phyloP scores from a whole-genome alignment of 768 basidiomycete species.

The Lactarius sanguifluus region DNA sequence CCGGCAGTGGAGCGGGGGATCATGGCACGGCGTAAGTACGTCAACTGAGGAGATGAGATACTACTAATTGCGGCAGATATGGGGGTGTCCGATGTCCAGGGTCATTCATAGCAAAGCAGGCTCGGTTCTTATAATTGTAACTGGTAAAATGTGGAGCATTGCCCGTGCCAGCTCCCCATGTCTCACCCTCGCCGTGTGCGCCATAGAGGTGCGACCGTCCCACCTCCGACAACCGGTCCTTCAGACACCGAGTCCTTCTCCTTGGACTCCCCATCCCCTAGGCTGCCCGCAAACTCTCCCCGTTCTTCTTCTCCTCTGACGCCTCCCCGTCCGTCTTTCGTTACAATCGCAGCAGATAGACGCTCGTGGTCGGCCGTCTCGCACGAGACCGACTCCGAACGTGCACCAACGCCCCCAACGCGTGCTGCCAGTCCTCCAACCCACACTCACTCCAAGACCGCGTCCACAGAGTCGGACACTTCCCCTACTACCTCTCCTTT shows the following conservation, averaged over 20 bases:
- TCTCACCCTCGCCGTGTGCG: slow-evolving; percentile 28
- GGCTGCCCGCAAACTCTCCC: slow-evolving; percentile 23
- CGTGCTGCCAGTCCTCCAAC: slow-evolving; percentile 29
- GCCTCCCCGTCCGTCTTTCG: slow-evolving; percentile 29
- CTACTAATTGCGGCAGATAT: neutral
- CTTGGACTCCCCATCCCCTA: slow-evolving; percentile 15
- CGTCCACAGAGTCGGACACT: slow-evolving; percentile 15
- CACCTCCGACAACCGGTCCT: slow-evolving; percentile 24
- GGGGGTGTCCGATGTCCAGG: slow-evolving; percentile 2
- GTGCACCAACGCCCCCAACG: slow-evolving; percentile 31
- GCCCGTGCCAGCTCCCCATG: slow-evolving; percentile 19
- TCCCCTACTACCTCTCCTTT: slow-evolving; percentile 8
- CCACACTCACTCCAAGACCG: slow-evolving; percentile 9
- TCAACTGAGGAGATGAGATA: neutral
- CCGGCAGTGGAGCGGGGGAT: neutral
- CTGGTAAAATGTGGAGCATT: neutral
- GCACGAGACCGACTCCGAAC: slow-evolving; percentile 37
- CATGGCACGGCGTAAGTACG: neutral
- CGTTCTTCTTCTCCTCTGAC: slow-evolving; percentile 25
- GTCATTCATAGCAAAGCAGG: neutral
- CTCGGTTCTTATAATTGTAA: neutral
- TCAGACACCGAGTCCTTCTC: slow-evolving; percentile 32
- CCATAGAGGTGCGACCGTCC: slow-evolving; percentile 25
- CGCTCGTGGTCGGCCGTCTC: slow-evolving; percentile 28
- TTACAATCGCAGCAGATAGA: slow-evolving; percentile 18